Base-by-base conservation (phyloP, 2,329 filamentous ascomycete genomes). In the Colletotrichum euphorbiae region DNA sequence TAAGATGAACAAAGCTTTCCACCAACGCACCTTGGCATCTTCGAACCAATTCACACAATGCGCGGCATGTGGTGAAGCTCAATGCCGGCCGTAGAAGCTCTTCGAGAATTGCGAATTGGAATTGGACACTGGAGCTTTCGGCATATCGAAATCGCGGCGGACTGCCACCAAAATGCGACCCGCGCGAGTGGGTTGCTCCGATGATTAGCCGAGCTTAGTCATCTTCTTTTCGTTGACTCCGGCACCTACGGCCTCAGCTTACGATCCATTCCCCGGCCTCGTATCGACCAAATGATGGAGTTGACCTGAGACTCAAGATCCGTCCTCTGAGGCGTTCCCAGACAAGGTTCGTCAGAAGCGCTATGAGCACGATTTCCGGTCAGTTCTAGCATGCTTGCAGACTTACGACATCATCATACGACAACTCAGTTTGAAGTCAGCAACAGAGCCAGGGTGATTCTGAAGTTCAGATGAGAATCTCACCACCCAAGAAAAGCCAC, bases 131-230 rank as follows among this genome's bases (percentile, higher is more conserved):
- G 42, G 33, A 69, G 66, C 66, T 69, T 48, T 55, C 52, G 24
- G 46, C 40, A 46, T 42, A 59, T 54, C 54, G 40, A 65, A 59
- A 59, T 54, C 54, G 55, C 46, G 52, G 65, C 56, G 15, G 54
- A 38, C 65, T 67, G 60, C 64, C 50, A 66, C 63, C 60, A 64
- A 42, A 64, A 58, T 64, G 61, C 66, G 66, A 66, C 66, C 66
- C 55, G 66, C 61, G 61, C 31, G 3, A 6, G 21, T 3, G 19
- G 42, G 19, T 4, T 5, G n/a, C 1, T 8, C 66, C 66, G 62
- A 19, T 19, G 54, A 55, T 69, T 66, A 66, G 19, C 66, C 66
- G 66, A 50, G 46, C 28, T 69, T 69, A 69, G 66, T 69, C 66
- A 69, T 69, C 45, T 6, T 0, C 6, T 8, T 15, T 1, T 28